These are phyloP conservation scores for Arthrobotrys entomopaga DNA, from an alignment of 2,329 filamentous ascomycete genomes.

Conservation along the genomic window DNA sequence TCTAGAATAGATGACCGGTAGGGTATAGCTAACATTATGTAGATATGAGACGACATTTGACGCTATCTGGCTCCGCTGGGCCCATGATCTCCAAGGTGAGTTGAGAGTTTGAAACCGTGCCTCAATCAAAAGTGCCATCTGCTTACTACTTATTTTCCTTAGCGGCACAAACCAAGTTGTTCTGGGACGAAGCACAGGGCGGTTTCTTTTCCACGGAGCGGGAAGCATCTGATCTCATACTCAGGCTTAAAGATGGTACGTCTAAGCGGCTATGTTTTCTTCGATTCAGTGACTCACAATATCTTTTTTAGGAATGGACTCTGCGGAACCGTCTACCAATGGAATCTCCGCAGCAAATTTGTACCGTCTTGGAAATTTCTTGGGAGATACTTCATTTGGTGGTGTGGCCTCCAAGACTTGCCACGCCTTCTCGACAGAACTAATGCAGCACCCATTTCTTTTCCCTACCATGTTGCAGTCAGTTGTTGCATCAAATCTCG, in stretches of 20 bases:
- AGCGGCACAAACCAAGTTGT: constrained; percentile 78
- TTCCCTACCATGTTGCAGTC: constrained; percentile 82
- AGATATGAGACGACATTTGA: constrained; percentile 79
- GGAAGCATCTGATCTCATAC: constrained; percentile 74
- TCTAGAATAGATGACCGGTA: neutral
- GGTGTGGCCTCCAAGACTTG: constrained; percentile 73
- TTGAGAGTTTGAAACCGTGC: constrained; percentile 9
- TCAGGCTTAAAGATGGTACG: constrained; percentile 83
- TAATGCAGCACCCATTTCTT: constrained; percentile 91
- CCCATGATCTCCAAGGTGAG: constrained; percentile 79
- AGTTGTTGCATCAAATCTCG: constrained; percentile 79
- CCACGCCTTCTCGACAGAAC: constrained; percentile 87
- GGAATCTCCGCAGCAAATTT: constrained; percentile 86
- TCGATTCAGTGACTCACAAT: constrained; percentile 20
- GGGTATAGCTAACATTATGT: constrained; percentile 11
- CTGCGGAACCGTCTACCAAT: constrained; percentile 88
- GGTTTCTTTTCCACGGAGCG: constrained; percentile 79
- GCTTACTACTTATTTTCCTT: neutral
- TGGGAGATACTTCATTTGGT: constrained; percentile 73
- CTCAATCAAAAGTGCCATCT: neutral
- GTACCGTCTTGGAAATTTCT: constrained; percentile 78
- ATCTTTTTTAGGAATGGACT: constrained; percentile 75
- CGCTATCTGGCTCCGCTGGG: constrained; percentile 79
- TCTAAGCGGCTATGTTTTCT: neutral
- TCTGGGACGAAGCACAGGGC: constrained; percentile 73